Evolutionary conservation across 192 early-diverging fungal species (phyloP), one percentile per base, ranked within the genome.

Genomic region (Umbelopsis ramanniana): DNA sequence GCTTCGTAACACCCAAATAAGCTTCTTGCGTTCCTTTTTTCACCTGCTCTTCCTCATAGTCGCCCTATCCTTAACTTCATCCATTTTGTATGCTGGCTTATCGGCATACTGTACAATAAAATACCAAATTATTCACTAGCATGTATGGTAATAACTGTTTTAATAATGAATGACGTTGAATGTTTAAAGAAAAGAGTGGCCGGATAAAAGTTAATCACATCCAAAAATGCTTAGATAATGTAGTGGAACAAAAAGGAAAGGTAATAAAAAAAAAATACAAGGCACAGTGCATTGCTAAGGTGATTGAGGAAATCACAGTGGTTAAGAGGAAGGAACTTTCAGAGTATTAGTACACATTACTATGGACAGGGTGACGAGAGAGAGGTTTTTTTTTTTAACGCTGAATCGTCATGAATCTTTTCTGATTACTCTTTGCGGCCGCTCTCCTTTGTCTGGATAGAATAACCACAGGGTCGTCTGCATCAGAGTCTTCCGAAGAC

Each of bases 321-420:
- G 40, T 43, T 37, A 29, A 33, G 37, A 3, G 4, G 35, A 43
- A 17, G 21, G 35, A 33, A 38, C 24, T 22, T 17, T 40, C 38
- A 46, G 45, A 12, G 40, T 68, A 23, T 22, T 47, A 26, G 67
- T 46, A 46, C 21, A 47, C 40, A 46, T 68, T 26, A 46, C 21
- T 43, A 43, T 43, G 40, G 40, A 43, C 40, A 63, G 26, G n/a
- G 9, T 46, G 26, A 68, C 6, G 54, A 26, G 57, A 26, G 48
- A 50, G 9, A 50, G 17, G 17, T 19, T n/a, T 37, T 14, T 15
- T 63, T 17, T 14, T 15, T 63, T 17, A 63, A 14, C 57, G 57
- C 0, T 63, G 57, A 63, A 63, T 63, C 12, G 57, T 63, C 57
- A 63, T 63, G 7, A 63, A 63, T 29, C 57, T 63, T 26, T 63